These are phyloP conservation scores for Blastocystis sp. DNA, from an alignment of 352 stramenopile species.

Conservation along the genomic window DNA sequence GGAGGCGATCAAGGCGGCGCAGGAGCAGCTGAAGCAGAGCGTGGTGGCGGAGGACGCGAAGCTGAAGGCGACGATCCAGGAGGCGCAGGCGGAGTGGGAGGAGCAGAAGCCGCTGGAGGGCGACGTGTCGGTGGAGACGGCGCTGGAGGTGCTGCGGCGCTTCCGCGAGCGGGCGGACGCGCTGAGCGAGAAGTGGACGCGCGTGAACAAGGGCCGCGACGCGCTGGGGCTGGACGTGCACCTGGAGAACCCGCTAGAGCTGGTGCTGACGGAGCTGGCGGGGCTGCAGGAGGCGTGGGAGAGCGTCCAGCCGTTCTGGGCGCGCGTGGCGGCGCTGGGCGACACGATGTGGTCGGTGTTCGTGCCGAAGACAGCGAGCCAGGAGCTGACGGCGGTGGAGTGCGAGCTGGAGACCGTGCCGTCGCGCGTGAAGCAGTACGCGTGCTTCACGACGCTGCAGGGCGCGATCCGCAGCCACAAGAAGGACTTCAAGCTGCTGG, in stretches of 20 bases:
- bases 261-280: conserved; percentile 80
- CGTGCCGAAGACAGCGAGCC: conserved; percentile 89
- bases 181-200: conserved; percentile 85
- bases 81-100: conserved; percentile 79
- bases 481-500: conserved; percentile 86
- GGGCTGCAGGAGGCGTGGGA: conserved; percentile 97
- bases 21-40: conserved; percentile 92
- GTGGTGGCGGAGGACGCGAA: conserved; percentile 90
- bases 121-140: conserved; percentile 77
- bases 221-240: conserved; percentile 85
- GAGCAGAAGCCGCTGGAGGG: conserved; percentile 80
- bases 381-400: conserved; percentile 91
- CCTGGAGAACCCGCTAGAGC: conserved; percentile 76
- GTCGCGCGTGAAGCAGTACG: conserved; percentile 92
- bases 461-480: conserved; percentile 89
- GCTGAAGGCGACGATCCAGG: conserved; percentile 76
- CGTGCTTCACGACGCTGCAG: conserved; percentile 89
- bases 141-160: conserved; percentile 77
- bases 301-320: conserved; percentile 84
- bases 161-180: conserved; percentile 80
- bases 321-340: conserved; percentile 84
- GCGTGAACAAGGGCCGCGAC: conserved; percentile 89
- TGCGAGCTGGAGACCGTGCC: conserved; percentile 91
- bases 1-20: conserved; percentile 88
- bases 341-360: conserved; percentile 88